Evolutionary conservation across 805 yeast species (phyloP).

Genomic region (Cyberlindnera xishuangbannaensis): DNA sequence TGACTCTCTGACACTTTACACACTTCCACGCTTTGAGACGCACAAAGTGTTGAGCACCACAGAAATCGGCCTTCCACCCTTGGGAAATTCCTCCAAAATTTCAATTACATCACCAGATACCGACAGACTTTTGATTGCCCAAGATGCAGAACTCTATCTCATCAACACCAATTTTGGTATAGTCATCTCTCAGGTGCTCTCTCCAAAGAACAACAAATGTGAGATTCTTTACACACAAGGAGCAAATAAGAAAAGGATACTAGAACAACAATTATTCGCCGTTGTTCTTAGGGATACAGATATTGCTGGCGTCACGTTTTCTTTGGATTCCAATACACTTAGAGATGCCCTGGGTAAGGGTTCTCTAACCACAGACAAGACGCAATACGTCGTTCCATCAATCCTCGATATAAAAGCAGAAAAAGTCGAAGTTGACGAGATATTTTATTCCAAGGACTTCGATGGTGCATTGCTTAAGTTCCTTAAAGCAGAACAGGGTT

Average conservation of each 20-base stretch:
- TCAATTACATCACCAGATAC: constrained; percentile 22
- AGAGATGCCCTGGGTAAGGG: constrained; percentile 68
- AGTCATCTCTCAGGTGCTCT: constrained; percentile 16
- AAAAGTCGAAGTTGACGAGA: constrained; percentile 13
- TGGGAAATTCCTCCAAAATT: constrained; percentile 4
- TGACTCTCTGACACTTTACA: constrained; percentile 12
- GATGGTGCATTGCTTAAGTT: constrained; percentile 28
- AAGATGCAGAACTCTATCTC: constrained; percentile 27
- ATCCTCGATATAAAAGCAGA: constrained; percentile 22
- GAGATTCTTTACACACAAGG: constrained; percentile 13
- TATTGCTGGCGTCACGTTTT: constrained; percentile 32
- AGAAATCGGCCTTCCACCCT: constrained; percentile 3
- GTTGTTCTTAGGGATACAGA: constrained; percentile 18
- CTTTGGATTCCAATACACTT: constrained; percentile 62
- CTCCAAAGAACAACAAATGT: constrained; percentile 10
- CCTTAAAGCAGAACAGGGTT: constrained; percentile 35
- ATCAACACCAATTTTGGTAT: constrained; percentile 31
- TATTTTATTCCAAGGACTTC: too few relatives aligned
- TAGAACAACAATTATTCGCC: constrained; percentile 16
- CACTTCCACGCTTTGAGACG: constrained; percentile 21
- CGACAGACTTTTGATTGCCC: constrained; percentile 23
- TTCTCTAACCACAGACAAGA: constrained; percentile 5
- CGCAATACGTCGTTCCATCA: constrained; percentile 21
- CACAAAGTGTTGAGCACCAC: constrained; percentile 9
- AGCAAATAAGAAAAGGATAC: too few relatives aligned